Conservation (phyloP, 164 flowering plant species). For the Umbellularia californica region DNA sequence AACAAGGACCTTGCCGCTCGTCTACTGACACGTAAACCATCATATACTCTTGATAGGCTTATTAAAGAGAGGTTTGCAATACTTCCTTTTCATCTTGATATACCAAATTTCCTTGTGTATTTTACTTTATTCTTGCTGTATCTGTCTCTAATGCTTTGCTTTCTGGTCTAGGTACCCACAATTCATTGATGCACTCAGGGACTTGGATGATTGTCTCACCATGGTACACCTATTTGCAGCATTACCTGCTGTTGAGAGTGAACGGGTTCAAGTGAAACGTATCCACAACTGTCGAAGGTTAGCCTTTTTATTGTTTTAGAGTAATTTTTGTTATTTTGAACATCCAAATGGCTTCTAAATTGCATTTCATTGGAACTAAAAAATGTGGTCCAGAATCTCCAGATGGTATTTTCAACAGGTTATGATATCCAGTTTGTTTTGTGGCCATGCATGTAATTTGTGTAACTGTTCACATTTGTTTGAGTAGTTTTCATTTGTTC, state of each 20-base stretch:
- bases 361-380: background rate
- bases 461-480: too few species aligned
- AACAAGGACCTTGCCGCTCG: constrained; percentile 52
- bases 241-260: constrained; percentile 69
- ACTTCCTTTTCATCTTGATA: background rate
- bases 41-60: constrained; percentile 55
- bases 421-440: background rate
- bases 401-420: background rate
- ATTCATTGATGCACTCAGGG: constrained; percentile 86
- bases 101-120: background rate
- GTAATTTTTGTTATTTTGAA: background rate
- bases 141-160: background rate
- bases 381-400: background rate
- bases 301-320: background rate
- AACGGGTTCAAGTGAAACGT: constrained; percentile 54
- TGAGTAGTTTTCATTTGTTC: too few species aligned
- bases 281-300: constrained; percentile 86
- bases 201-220: constrained; percentile 88
- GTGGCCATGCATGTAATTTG: background rate
- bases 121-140: background rate
- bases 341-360: background rate
- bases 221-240: constrained; percentile 94
- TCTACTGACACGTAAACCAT: constrained; percentile 44
- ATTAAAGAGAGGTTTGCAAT: constrained; percentile 61
- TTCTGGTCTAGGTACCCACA: constrained; percentile 60